phyloP scores from a whole-genome alignment of 176 grass and related monocot genomes.

The Cocos nucifera region DNA sequence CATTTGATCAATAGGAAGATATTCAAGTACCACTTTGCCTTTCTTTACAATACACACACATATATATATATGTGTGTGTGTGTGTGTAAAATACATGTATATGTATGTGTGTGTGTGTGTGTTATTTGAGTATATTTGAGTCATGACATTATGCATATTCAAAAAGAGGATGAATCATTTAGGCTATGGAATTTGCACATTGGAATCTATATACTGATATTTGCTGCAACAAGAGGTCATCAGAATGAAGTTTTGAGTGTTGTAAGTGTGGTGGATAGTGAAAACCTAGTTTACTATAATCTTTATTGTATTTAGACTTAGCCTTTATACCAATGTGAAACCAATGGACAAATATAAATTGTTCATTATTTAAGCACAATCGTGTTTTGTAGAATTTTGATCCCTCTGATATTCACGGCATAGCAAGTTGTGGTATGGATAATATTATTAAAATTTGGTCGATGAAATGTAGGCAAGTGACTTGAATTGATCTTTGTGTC shows the following conservation, averaged over 20 bases:
- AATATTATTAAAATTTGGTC: conserved; percentile 96
- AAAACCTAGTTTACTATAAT: too few species aligned
- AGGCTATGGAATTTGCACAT: conserved; percentile 94
- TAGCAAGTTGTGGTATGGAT: conserved; percentile 98
- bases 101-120: too few species aligned
- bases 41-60: too few species aligned
- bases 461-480: conserved; percentile 63
- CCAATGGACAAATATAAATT: too few species aligned
- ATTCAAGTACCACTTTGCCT: too few species aligned
- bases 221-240: conserved; percentile 83
- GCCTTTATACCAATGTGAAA: too few species aligned
- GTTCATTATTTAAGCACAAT: not conserved
- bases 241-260: conserved; percentile 93
- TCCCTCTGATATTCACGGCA: conserved; percentile 76
- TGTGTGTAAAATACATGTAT: too few species aligned
- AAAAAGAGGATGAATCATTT: conserved; percentile 82
- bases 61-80: too few species aligned
- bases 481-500: conserved; percentile 6
- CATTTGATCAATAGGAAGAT: too few species aligned
- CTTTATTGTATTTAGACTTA: too few species aligned
- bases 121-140: too few species aligned
- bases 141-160: conserved; percentile 16
- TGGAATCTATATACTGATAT: conserved; percentile 88
- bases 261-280: conserved; percentile 37
- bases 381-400: conserved; percentile 67